Percentiles rank a stretch among this genome's conserved stretches.
Evolutionary conservation across 2,329 filamentous ascomycete genomes (phyloP).

Genomic region (Ophiostoma tasmaniense): DNA sequence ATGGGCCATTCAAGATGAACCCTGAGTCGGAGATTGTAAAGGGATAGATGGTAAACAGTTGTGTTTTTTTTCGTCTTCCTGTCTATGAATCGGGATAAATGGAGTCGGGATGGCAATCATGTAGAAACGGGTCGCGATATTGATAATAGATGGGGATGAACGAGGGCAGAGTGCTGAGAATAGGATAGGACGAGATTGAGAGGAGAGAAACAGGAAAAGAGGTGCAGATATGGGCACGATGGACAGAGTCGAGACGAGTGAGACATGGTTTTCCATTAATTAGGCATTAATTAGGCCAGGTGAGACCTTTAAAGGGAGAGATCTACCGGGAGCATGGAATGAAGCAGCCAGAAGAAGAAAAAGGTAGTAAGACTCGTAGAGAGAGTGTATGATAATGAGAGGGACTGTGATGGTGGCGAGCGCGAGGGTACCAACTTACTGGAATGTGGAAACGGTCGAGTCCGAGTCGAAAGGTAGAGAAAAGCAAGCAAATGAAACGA

Average conservation of each 20-base stretch:
- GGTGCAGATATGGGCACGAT: neutral
- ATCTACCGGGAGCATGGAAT: neutral
- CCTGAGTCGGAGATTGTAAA: neutral
- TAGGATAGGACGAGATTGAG: neutral
- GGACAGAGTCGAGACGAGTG: neutral
- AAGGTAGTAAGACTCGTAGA: neutral
- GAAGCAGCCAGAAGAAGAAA: neutral
- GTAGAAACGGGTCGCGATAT: neutral
- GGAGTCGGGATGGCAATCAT: neutral
- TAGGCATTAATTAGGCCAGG: neutral
- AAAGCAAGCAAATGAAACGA: neutral
- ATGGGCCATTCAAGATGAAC: neutral
- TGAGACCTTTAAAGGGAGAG: conserved; percentile 3
- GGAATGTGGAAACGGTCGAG: conserved; percentile 7
- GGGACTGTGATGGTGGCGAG: neutral
- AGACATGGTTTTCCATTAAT: conserved; percentile 1
- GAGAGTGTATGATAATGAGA: neutral
- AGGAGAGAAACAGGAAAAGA: neutral
- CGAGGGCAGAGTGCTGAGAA: neutral
- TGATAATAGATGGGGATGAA: too few species aligned
- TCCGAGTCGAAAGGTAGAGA: neutral
- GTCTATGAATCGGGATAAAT: neutral
- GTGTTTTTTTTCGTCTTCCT: neutral
- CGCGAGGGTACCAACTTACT: neutral
- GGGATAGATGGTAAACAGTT: neutral